Evolutionary conservation across 2,329 filamentous ascomycete species (phyloP), one percentile per base, ranked within the genome.

Genomic region (Arthrobotrys iridis): DNA sequence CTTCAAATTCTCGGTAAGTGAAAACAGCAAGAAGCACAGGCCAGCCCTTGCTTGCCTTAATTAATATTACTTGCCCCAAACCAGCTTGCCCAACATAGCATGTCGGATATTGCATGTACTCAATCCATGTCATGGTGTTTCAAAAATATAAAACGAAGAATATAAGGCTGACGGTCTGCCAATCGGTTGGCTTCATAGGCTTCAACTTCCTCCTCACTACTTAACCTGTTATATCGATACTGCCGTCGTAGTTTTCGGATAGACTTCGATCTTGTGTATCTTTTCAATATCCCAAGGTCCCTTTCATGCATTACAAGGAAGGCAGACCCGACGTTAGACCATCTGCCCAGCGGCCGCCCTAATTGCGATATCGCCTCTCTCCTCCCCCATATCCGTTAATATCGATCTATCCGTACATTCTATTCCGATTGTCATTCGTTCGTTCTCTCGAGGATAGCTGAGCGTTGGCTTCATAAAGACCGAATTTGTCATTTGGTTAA

Each of bases 301-400:
- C 62, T 74, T 74, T 74, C 70, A 74, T 74, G 70, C 70, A 74
- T 74, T 74, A 62, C 55, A 52, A 74, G 70, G 70, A 66, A 74
- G 70, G 62, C 30, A 67, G 62, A 74, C 70, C 70, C 62, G 70
- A 67, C 70, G 62, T 67, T 67, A 74, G 70, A 74, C 62, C 70
- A 62, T 65, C 70, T 28, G 55, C 57, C 37, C 70, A 74, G 35
- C 62, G 70, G 33, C 70, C 70, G 26, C 70, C 70, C 70, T 74
- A 74, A 74, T n/a, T 60, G 57, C 60, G 43, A 46, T 40, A 66
- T 55, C 52, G 30, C 22, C 24, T 52, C 15, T 48, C 5, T 35
- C 28, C 8, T 10, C 45, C 2, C 33, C 30, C 5, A 52, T 52
- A 43, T 24, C 37, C 20, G 18, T 63, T 26, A 24, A 52, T 33